Base-by-base conservation (phyloP, 2,329 filamentous ascomycete species). In the Alternaria triticimaculans region DNA sequence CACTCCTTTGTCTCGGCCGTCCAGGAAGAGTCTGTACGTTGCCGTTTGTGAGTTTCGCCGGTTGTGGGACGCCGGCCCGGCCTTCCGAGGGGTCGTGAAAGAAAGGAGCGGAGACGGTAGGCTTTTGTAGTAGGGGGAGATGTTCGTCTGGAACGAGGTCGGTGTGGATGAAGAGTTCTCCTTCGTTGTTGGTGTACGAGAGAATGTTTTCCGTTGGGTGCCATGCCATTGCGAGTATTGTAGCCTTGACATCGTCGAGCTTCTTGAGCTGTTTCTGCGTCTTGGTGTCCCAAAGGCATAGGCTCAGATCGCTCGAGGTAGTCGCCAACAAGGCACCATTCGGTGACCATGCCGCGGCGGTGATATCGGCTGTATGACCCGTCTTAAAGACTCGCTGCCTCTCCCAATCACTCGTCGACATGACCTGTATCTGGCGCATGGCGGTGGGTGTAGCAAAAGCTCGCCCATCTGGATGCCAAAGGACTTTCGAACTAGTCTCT, bases 381-480 rank as follows among this genome's bases (percentile, higher is more conserved):
- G 90, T 89, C 8, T 89, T 83, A 77, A 99, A 99, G 0, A 84
- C 82, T 64, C 91, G 88, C 78, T 98, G 94, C 70, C 91, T 90
- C 76, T 94, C 92, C 92, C 95, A 97, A 77, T 97, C 93, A 56
- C 88, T 89, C 65, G 90, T 89, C n/a, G 95, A 97, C 60, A 97
- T 87, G 43, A 97, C 88, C 74, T 96, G 91, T 89, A 77, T 97
- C 91, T 81, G 72, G 72, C 90, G 88, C 21, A 91, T 93, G 0
- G 91, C 87, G 20, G 94, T 97, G 0, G 93, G 89, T 20, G 92
- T 90, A 2, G 93, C 94, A 80, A 99, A 97, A 4, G 94, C 93
- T 69, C 93, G 88, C 20, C 96, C 95, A 77, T 98, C 95, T 0
- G 96, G 96, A 81, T 98, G 96, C 96, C 96, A 99, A 1, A 89